These are phyloP conservation scores for Aspergillus udagawae DNA, from an alignment of 2,329 filamentous ascomycete genomes.

Conservation along the genomic window DNA sequence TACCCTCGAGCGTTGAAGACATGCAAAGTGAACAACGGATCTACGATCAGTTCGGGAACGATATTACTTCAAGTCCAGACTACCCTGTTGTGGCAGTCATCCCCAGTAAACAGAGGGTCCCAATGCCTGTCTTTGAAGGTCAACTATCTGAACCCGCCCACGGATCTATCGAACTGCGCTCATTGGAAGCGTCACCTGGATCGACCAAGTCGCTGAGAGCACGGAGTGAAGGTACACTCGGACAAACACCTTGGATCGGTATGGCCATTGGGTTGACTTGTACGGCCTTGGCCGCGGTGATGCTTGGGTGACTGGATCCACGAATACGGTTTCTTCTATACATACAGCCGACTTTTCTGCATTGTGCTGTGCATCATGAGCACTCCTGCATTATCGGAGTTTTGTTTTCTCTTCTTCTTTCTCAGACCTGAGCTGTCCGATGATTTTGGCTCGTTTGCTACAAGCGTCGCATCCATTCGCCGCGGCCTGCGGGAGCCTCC, in stretches of 20 bases:
- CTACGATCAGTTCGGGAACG: neutral
- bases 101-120: no score
- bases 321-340: neutral
- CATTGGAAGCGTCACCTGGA: constrained; percentile 14
- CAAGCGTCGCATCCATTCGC: constrained; percentile 13
- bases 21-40: neutral
- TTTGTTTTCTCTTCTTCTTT: constrained; percentile 11
- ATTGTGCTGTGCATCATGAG: neutral
- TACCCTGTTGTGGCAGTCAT: no score
- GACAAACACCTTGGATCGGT: constrained; percentile 40
- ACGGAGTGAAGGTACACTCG: constrained; percentile 36
- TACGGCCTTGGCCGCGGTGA: constrained; percentile 36
- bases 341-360: neutral
- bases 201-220: constrained; percentile 27
- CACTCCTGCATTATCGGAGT: constrained; percentile 16
- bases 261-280: constrained; percentile 40
- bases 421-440: neutral
- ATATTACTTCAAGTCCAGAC: neutral
- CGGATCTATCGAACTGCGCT: constrained; percentile 30
- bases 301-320: constrained; percentile 28
- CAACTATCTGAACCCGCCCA: constrained; percentile 26
- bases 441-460: constrained; percentile 4
- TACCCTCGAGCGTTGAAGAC: constrained; percentile 5
- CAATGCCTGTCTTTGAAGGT: constrained; percentile 15
- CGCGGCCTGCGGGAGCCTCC: no score